Conservation (phyloP, 1,139 yeast species). For the Pichia sp. region DNA sequence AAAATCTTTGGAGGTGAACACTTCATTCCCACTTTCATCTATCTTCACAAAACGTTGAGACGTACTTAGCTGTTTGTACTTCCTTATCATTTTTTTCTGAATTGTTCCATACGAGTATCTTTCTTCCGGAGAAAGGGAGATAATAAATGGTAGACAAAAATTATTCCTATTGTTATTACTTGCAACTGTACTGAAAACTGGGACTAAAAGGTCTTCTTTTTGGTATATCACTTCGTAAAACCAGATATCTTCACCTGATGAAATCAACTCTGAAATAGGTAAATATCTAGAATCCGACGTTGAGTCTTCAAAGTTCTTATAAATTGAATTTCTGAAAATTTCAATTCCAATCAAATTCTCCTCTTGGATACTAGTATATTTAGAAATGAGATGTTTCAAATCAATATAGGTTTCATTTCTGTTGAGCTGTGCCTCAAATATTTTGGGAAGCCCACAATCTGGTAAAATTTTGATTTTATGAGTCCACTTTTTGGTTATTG, state of each 20-base stretch:
- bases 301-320: slow-evolving; percentile 60
- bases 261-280: slow-evolving; percentile 68
- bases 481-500: slow-evolving; percentile 72
- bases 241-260: slow-evolving; percentile 58
- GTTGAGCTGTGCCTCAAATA: slow-evolving; percentile 66
- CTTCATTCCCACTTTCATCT: slow-evolving; percentile 21
- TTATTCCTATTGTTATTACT: slow-evolving; percentile 37
- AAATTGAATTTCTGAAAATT: slow-evolving; percentile 64
- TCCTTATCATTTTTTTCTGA: slow-evolving; percentile 49
- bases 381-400: slow-evolving; percentile 57
- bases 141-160: slow-evolving; percentile 75
- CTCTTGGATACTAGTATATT: slow-evolving; percentile 44
- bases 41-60: slow-evolving; percentile 28
- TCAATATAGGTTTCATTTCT: slow-evolving; percentile 65
- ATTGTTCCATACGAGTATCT: slow-evolving; percentile 51
- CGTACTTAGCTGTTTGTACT: slow-evolving; percentile 40
- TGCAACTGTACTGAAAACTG: slow-evolving; percentile 57
- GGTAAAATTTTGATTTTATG: slow-evolving; percentile 64
- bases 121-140: slow-evolving; percentile 47
- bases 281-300: slow-evolving; percentile 56
- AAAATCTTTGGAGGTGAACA: slow-evolving; percentile 38
- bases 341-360: slow-evolving; percentile 60
- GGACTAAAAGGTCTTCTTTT: slow-evolving; percentile 51
- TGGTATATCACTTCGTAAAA: slow-evolving; percentile 61
- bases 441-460: slow-evolving; percentile 45